These are phyloP conservation scores for Dryas alaskensis DNA, from an alignment of 306 rosid species.

Conservation along the genomic window DNA sequence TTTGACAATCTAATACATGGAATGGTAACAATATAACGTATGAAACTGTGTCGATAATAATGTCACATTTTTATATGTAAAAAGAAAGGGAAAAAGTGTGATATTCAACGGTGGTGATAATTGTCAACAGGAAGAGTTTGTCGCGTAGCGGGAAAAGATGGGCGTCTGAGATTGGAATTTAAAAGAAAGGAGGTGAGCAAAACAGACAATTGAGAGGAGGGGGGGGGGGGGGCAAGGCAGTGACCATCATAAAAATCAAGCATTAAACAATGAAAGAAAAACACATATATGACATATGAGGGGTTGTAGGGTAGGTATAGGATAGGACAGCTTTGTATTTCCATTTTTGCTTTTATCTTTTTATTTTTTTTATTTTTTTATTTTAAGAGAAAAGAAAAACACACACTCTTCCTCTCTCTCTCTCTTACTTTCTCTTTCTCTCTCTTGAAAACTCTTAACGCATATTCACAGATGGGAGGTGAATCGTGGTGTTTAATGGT, in stretches of 20 bases:
- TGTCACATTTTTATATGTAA: no score
- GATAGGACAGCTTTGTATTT: constrained; percentile 34
- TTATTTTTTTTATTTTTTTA: background rate
- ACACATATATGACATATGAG: background rate
- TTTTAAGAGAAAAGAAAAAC: background rate
- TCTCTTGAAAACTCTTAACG: constrained; percentile 16
- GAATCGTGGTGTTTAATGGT: constrained; percentile 45
- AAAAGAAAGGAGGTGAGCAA: background rate
- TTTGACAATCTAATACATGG: no score
- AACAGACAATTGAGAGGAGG: background rate
- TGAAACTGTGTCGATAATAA: no score
- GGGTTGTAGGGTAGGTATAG: constrained; percentile 17
- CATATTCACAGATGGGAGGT: constrained; percentile 48
- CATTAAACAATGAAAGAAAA: background rate
- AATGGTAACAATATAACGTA: no score
- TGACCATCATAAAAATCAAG: background rate
- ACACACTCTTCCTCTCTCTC: background rate
- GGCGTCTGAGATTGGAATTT: constrained; percentile 3
- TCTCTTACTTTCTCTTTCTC: constrained; percentile 1
- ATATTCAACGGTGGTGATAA: background rate
- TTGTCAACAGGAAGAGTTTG: constrained; percentile 9
- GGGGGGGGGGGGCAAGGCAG: background rate
- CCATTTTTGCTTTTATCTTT: background rate
- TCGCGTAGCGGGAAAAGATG: constrained; percentile 15
- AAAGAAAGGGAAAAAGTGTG: background rate